Base-by-base conservation (phyloP, 2,329 filamentous ascomycete genomes). In the Pseudogymnoascus sp. region DNA sequence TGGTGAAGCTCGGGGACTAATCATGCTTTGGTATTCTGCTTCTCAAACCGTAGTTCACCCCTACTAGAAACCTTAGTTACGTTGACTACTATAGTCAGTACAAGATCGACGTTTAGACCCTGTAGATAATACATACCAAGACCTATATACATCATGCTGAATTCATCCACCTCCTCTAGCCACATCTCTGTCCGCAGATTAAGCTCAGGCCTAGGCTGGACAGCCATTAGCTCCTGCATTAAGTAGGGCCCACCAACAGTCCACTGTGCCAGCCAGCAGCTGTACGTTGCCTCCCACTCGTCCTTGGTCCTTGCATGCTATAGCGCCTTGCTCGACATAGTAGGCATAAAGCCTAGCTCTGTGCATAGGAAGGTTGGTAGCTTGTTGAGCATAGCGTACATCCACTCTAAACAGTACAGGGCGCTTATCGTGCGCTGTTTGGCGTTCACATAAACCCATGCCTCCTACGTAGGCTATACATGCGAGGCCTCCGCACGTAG, bases 401-500 rank as follows among this genome's bases (percentile, higher is more conserved):
- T 69, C 73, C 73, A 75, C 56, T 75, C 69, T 7, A 75, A 59
- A 5, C 71, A 65, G 56, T 73, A 75, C 2, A 74, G 63, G 5
- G 68, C 61, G 30, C 73, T 63, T 0, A 74, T 64, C 2, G 72
- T 69, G 28, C 73, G 80, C 9, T 80, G 78, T 66, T 84, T 84
- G 45, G 75, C 74, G 63, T 84, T 82, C 64, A 85, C 74, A 65
- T 82, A 65, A 6, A 74, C 60, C 73, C 74, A 75, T 8, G 67
- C 62, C 18, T 71, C 66, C 71, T 71, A 75, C 2, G 65, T 62
- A 12, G 73, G 74, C 5, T 66, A 62, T 18, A 55, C 62, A 58
- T 71, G 67, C 9, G 66, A 61, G 5, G 62, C 63, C 60, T 75
- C 74, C 59, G 73, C 72, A 41, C 68, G 65, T 2, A 75, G 68